These are phyloP conservation scores for Telfairia occidentalis DNA, from an alignment of 331 rosid genomes.

Conservation along the genomic window DNA sequence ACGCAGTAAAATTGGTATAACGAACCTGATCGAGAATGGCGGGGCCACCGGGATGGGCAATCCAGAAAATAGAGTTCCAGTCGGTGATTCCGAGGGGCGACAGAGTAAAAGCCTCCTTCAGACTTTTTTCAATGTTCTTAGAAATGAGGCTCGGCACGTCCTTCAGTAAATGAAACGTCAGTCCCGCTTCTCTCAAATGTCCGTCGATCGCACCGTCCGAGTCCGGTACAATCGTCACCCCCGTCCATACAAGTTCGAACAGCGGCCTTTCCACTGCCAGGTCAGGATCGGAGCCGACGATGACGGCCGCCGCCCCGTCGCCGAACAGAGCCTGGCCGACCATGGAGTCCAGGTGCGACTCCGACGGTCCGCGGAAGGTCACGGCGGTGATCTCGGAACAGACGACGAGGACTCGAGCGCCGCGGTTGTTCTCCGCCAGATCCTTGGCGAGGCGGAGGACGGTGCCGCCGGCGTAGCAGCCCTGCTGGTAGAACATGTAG, in stretches of 20 bases:
- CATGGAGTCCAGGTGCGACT: conserved; percentile 15
- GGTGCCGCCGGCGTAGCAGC: conserved; percentile 38
- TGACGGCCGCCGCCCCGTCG: conserved; percentile 27
- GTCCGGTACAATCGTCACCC: conserved; percentile 25
- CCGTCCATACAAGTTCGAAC: conserved; percentile 19
- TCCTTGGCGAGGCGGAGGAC: conserved; percentile 43
- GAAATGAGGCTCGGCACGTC: conserved; percentile 26
- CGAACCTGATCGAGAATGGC: conserved; percentile 26
- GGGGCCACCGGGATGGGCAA: conserved; percentile 40
- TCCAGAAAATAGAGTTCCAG: conserved; percentile 40
- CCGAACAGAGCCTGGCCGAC: conserved; percentile 23
- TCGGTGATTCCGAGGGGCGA: conserved; percentile 22
- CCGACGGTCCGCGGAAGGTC: conserved; percentile 17
- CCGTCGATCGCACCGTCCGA: conserved; percentile 39
- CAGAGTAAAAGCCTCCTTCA: conserved; percentile 14
- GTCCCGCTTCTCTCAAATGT: conserved; percentile 31
- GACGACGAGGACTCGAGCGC: conserved; percentile 34
- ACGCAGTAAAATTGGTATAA: too few relatives aligned
- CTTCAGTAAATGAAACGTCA: conserved; percentile 22
- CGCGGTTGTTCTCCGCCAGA: conserved; percentile 32
- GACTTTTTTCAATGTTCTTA: conserved; percentile 24
- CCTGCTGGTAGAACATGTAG: conserved; percentile 36
- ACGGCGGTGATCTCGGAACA: conserved; percentile 26
- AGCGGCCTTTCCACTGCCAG: conserved; percentile 16
- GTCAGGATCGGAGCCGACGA: conserved; percentile 25